These are phyloP conservation scores for Hypericum androsaemum DNA, from an alignment of 345 rosid species.

Conservation along the genomic window DNA sequence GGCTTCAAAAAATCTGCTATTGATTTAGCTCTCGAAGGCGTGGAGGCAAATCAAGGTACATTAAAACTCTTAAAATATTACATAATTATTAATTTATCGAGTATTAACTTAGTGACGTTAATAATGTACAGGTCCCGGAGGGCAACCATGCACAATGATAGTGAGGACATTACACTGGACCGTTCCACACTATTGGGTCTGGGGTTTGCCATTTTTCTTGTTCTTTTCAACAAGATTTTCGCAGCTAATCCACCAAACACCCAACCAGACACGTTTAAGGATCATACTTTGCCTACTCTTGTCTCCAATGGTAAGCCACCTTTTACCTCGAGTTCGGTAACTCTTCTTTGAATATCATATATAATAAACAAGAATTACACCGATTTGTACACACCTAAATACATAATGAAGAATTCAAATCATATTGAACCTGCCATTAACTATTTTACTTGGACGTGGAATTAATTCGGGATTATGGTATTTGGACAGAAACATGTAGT, in stretches of 20 bases:
- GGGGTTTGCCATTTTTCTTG: conserved; percentile 86
- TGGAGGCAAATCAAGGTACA: conserved; percentile 75
- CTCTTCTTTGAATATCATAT: no score
- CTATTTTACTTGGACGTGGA: background rate
- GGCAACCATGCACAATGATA: conserved; percentile 67
- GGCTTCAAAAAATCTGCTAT: conserved; percentile 91
- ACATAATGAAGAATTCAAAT: no score
- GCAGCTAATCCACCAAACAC: conserved; percentile 66
- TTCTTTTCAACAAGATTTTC: conserved; percentile 83
- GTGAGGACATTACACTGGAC: conserved; percentile 74
- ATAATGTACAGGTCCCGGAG: conserved; percentile 37
- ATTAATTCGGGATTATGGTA: no score
- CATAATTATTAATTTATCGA: no score
- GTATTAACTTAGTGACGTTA: no score
- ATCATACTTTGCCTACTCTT: conserved; percentile 40
- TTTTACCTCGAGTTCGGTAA: no score
- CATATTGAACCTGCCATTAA: no score
- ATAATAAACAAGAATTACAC: no score
- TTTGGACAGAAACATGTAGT: conserved; percentile 49
- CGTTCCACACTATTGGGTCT: conserved; percentile 69
- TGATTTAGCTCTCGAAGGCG: conserved; percentile 85
- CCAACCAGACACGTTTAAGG: conserved; percentile 50
- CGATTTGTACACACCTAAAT: no score
- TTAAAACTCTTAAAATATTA: no score
- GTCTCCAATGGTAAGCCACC: no score